Evolutionary conservation across 148 eudicot genomes (phyloP), one percentile per base, ranked within the genome.

Genomic region (Rhododendron molle): DNA sequence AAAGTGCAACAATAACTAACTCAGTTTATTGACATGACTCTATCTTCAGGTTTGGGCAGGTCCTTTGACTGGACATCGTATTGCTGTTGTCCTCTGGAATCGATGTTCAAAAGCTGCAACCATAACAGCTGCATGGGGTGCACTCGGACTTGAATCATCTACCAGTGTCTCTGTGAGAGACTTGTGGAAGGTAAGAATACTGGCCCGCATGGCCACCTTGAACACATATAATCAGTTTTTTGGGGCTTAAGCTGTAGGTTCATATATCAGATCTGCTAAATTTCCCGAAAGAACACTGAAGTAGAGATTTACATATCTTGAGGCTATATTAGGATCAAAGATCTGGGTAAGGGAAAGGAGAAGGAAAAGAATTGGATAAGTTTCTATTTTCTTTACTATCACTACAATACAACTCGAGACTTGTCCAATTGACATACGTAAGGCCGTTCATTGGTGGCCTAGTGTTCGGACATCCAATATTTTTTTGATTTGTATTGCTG

Each of bases 11-110:
- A 82, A 52, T 62, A 71, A 15, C 20, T 72, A 34, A 52, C 73
- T 62, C 50, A 47, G 46, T 80, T 34, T 14, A n/a, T 58, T 12
- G 26, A 36, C 44, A 62, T 11, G 40, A 54, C 50, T 40, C 58
- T 79, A 1, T 60, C 80, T 87, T 52, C 89, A 96, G 99, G 94
- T 97, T 50, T 97, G 99, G 99, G 95, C 96, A 12, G 99, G 98
- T 73, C 99, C 99, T 69, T 88, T 97, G 62, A 87, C 96, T 50
- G 94, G 90, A 76, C 80, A 91, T n/a, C 93, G 98, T 38, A 60
- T 94, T 73, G 96, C 81, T 80, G 92, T 95, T 82, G 93, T 86
- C 80, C 89, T 97, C 50, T 97, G 99, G 99, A 97, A 97, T 85
- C 90, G 96, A 81, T 97, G 99, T 89, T 90, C 96, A 32, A 77